Percentiles rank a stretch among this genome's conserved stretches.
Conservation (phyloP, 2,329 filamentous ascomycete species). For the Dryadomyces sulphureus region DNA sequence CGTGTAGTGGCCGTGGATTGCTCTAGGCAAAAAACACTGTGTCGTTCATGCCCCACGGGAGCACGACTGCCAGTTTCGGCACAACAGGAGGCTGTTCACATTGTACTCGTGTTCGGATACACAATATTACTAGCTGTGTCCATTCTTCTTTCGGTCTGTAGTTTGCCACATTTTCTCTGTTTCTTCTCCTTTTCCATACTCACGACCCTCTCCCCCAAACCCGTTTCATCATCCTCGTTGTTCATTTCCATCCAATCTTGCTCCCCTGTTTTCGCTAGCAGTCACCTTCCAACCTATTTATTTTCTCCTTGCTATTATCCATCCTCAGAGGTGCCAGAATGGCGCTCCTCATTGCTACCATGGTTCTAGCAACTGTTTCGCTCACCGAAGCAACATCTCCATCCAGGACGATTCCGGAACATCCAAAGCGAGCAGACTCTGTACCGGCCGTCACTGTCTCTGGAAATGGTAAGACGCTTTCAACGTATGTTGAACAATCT, state of each 20-base stretch:
- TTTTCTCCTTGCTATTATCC: too few relatives aligned
- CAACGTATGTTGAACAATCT: background rate
- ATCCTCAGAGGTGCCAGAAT: too few relatives aligned
- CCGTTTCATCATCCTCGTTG: background rate
- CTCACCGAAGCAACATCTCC: slow-evolving; percentile 31
- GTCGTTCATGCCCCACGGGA: too few relatives aligned
- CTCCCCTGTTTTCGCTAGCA: background rate
- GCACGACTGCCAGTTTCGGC: too few relatives aligned
- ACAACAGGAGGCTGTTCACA: too few relatives aligned
- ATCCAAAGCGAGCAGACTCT: slow-evolving; percentile 32
- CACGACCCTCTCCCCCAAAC: background rate
- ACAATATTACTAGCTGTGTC: too few relatives aligned
- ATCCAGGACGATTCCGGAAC: slow-evolving; percentile 31
- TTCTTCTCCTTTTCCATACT: background rate
- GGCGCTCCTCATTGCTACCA: slow-evolving; percentile 36
- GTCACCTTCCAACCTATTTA: background rate
- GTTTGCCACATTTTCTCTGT: background rate
- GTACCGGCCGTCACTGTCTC: slow-evolving; percentile 36
- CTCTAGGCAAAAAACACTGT: too few relatives aligned
- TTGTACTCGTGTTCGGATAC: too few relatives aligned
- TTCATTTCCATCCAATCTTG: background rate
- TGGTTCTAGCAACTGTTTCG: slow-evolving; percentile 29
- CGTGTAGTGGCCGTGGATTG: too few relatives aligned
- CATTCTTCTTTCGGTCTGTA: background rate
- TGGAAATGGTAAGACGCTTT: slow-evolving; percentile 35